These are phyloP conservation scores for Stromatinia cepivora DNA, from an alignment of 2,329 filamentous ascomycete species.

Conservation along the genomic window DNA sequence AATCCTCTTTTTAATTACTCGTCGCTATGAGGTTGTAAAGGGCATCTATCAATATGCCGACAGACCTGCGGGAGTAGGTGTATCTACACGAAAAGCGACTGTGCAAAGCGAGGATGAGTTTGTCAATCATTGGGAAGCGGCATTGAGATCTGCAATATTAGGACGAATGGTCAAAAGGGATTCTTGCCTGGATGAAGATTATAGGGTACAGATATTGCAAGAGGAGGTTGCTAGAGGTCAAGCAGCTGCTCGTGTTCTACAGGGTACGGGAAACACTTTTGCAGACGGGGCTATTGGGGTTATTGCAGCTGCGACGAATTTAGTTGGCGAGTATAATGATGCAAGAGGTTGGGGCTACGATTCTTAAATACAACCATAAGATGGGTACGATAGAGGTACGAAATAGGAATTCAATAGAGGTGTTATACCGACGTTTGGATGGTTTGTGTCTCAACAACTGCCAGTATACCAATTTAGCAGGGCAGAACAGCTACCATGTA, in stretches of 20 bases:
- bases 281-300: constrained; percentile 47
- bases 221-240: constrained; percentile 31
- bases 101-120: constrained; percentile 53
- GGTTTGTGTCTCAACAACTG: background rate
- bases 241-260: constrained; percentile 22
- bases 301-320: constrained; percentile 47
- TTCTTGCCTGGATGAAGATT: constrained; percentile 56
- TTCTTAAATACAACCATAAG: constrained; percentile 20
- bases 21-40: constrained; percentile 63
- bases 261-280: constrained; percentile 43
- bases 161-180: constrained; percentile 50
- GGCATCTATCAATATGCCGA: constrained; percentile 50
- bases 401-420: no score
- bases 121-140: constrained; percentile 62
- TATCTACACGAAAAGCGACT: constrained; percentile 26
- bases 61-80: background rate
- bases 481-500: background rate
- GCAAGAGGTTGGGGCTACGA: constrained; percentile 36
- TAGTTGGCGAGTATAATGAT: constrained; percentile 31
- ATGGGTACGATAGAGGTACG: background rate
- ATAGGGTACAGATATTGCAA: constrained; percentile 50
- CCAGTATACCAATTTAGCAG: background rate
- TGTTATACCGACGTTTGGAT: no score
- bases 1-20: constrained; percentile 65
- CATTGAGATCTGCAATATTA: constrained; percentile 60